Evolutionary conservation across 1,284 basidiomycete species (phyloP), one percentile per base, ranked within the genome.

Genomic region (Cryptococcus hybrid): DNA sequence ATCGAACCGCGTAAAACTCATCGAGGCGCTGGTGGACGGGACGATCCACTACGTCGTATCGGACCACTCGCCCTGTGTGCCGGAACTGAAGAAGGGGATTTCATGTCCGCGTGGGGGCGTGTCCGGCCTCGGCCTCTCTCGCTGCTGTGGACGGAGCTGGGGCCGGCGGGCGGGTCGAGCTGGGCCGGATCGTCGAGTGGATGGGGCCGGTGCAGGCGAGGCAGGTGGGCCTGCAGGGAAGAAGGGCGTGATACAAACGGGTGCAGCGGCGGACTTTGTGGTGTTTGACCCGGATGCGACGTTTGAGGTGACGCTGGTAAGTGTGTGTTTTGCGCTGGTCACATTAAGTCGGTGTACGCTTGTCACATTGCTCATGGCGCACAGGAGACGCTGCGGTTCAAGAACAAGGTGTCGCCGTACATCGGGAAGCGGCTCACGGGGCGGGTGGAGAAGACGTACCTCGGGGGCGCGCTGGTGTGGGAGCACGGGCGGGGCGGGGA

Each of bases 91-190:
- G 80, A 83, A 83, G 60, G 90, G 12, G 86, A 88, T 51, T 83
- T 95, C 61, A 89, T 94, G 87, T 75, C 80, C 18, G 91, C 93
- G 0, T 96, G 93, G 93, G 18, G 93, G 93, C 0, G 90, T 96
- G 60, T 88, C 87, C 58, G 88, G 89, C 3, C 82, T 96, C 24
- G 93, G 93, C 4, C 80, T 0, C 76, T 95, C 48, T 89, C 88
- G 70, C 77, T 95, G 51, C 70, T 96, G 47, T 92, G 89, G 88
- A 93, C 89, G 0, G 90, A 93, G 72, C 51, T 75, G 7, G 18
- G 43, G 12, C 12, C 12, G 64, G 65, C n/a, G 61, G 68, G 73
- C 75, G 86, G 2, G 77, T 81, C 1, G 66, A 65, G 0, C 80
- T 93, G 48, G 79, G 79, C 24, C 80, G 86, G 51, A 82, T 95